Evolutionary conservation across 1,284 basidiomycete genomes (phyloP).

Genomic region (Sporisorium sorghi): DNA sequence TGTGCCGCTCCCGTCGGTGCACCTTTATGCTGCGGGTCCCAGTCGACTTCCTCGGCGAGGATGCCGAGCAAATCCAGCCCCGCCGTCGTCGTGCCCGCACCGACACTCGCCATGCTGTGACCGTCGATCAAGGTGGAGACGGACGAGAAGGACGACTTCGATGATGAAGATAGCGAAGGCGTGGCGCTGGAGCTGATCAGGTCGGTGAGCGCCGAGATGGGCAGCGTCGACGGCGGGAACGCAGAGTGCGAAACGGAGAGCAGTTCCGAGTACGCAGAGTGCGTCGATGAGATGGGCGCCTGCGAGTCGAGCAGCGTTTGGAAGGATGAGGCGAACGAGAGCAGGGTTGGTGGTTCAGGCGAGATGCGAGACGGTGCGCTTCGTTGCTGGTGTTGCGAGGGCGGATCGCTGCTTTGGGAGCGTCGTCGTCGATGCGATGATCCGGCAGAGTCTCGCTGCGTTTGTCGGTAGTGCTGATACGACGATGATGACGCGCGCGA

Average conservation of each 20-base stretch:
- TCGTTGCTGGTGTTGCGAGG: not conserved
- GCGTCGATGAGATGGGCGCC: constrained; percentile 34
- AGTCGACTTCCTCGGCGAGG: constrained; percentile 39
- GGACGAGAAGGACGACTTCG: constrained; percentile 40
- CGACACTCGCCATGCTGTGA: constrained; percentile 9
- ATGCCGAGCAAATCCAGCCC: constrained; percentile 42
- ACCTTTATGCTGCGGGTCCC: constrained; percentile 41
- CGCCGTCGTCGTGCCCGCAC: constrained; percentile 16
- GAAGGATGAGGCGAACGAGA: constrained; percentile 40
- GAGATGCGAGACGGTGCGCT: constrained; percentile 9
- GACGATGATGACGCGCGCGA: not conserved
- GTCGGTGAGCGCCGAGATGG: constrained; percentile 29
- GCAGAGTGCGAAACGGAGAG: constrained; percentile 35
- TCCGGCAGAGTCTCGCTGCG: not conserved
- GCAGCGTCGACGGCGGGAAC: constrained; percentile 41
- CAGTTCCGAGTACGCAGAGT: constrained; percentile 43
- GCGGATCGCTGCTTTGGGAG: not conserved
- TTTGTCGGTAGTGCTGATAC: too few species aligned
- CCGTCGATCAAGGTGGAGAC: constrained; percentile 20
- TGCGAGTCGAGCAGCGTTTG: constrained; percentile 43
- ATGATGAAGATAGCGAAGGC: constrained; percentile 22
- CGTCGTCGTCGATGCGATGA: not conserved
- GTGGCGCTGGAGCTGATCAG: constrained; percentile 21
- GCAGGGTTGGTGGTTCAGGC: constrained; percentile 23
- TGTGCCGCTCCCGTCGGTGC: constrained; percentile 15